Percentiles rank a stretch among this genome's conserved stretches.
Evolutionary conservation across 148 eudicot species (phyloP).

Genomic region (Diospyros kaki): DNA sequence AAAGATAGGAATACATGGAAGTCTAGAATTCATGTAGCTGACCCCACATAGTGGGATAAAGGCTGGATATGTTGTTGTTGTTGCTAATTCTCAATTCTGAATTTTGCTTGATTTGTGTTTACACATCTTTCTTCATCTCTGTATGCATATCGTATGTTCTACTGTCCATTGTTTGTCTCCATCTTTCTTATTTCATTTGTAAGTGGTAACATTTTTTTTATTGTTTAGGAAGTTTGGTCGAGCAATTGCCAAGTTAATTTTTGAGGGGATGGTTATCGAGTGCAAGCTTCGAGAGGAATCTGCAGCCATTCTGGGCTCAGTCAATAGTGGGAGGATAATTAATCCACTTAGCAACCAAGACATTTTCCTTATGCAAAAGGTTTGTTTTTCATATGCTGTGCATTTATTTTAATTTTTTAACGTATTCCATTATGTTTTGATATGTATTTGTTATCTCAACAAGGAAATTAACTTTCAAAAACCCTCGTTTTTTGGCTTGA

Average conservation of each 20-base stretch:
- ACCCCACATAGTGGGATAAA: no score
- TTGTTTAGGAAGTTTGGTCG: conserved; percentile 40
- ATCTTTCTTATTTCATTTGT: background rate
- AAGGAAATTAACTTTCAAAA: no score
- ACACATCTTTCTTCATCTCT: no score
- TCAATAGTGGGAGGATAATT: conserved; percentile 50
- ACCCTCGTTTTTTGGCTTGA: no score
- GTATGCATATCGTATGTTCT: no score
- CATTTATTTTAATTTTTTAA: background rate
- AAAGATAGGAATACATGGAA: no score
- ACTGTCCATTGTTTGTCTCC: background rate
- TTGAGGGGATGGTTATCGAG: conserved; percentile 40
- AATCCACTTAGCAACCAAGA: conserved; percentile 45
- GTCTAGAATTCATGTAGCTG: no score
- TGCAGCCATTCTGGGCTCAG: conserved; percentile 39
- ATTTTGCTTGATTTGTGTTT: no score
- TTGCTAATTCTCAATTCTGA: no score
- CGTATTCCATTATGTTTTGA: no score
- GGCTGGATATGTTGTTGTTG: no score
- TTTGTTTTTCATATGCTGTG: conserved; percentile 21
- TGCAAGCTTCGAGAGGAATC: conserved; percentile 72
- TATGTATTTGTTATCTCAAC: no score
- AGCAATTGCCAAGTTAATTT: conserved; percentile 53
- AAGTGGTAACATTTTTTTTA: background rate
- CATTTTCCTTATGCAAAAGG: conserved; percentile 51